phyloP scores from a whole-genome alignment of 495 filamentous ascomycete genomes.

The Hypoxylon crocopeplum region DNA sequence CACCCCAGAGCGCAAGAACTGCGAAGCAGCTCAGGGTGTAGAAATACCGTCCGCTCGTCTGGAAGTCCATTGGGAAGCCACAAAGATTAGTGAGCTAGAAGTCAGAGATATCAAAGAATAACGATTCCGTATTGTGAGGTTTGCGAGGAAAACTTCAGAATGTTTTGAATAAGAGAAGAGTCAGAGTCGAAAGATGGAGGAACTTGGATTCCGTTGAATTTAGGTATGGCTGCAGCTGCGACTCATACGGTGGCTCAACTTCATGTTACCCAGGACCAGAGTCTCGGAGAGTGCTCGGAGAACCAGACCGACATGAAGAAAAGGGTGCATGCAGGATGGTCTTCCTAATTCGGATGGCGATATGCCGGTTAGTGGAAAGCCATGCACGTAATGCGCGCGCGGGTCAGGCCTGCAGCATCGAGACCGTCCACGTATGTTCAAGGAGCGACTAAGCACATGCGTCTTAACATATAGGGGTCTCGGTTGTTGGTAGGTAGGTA shows the following conservation, averaged over 20 bases:
- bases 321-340: neutral
- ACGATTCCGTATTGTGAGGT: too few relatives aligned
- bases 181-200: too few relatives aligned
- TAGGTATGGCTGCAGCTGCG: neutral
- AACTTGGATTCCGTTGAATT: neutral
- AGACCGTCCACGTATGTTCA: neutral
- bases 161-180: neutral
- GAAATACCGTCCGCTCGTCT: neutral
- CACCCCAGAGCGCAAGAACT: slow-evolving; percentile 17
- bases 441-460: neutral
- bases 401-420: neutral
- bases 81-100: too few relatives aligned
- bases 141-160: neutral
- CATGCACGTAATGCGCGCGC: neutral
- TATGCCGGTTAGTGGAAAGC: neutral
- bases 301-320: neutral
- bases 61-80: neutral
- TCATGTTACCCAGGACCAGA: neutral
- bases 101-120: too few relatives aligned
- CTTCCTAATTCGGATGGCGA: neutral
- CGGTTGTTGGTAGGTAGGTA: neutral
- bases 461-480: neutral
- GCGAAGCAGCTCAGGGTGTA: slow-evolving; percentile 3
- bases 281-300: neutral
- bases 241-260: neutral